Base-by-base conservation (phyloP, 1,284 basidiomycete genomes). In the Leucoagaricus sp. region DNA sequence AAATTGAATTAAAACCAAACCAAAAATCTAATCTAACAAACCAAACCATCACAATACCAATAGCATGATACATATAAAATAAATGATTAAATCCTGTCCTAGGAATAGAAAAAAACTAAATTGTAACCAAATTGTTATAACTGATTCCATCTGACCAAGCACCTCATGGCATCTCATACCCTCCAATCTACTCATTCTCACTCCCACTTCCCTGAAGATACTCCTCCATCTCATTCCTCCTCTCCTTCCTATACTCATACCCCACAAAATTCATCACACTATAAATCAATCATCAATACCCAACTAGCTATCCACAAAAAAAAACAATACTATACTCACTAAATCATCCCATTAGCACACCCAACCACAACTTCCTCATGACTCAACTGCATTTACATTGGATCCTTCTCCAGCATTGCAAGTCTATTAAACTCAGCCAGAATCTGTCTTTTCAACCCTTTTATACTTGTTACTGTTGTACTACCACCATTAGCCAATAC, bases 341-440 rank as follows among this genome's bases (percentile, higher is more conserved):
- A 93, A 62, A 93, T 92, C 0, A 87, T 91, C n/a, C 90, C 91
- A 69, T 93, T 90, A 13, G 90, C 89, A 75, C 90, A 92, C 0
- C 90, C 90, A 36, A 93, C 87, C 15, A 93, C 91, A 1, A 92
- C 90, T 67, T 92, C 89, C 67, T 93, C 90, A 63, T 92, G 91
- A 61, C 85, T 91, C 62, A 93, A 69, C 64, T 92, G 89, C 88
- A 93, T 91, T 55, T 86, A 88, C 90, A 93, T 93, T 12, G 91
- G 91, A 64, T 93, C 93, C 80, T 91, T 91, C 71, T 89, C 89
- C 1, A 89, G 90, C 17, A 82, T 88, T 29, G 90, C 88, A 28
- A 93, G 74, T 1, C 90, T 91, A 21, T 75, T 68, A 64, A 91
- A 92, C 65, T 87, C 89, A 31, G 66, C 63, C 1, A 88, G 88